phyloP scores from a whole-genome alignment of 495 filamentous ascomycete genomes.

The Talaromyces adpressus region DNA sequence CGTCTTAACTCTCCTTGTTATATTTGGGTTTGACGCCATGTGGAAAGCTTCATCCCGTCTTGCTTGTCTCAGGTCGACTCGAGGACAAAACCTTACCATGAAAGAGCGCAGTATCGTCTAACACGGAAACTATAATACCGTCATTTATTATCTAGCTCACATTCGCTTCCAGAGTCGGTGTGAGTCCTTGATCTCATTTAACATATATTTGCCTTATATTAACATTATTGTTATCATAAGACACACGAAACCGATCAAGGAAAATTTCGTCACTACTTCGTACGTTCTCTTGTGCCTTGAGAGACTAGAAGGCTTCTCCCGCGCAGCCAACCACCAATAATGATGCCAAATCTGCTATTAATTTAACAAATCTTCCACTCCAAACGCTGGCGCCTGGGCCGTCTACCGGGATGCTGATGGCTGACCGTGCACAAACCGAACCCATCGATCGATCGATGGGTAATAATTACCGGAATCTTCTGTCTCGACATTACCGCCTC shows the following conservation, averaged over 20 bases:
- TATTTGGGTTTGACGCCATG: not conserved
- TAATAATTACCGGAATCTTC: not conserved
- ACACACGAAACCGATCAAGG: not conserved
- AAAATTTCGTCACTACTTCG: not conserved
- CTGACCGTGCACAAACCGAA: not conserved
- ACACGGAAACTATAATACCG: not conserved
- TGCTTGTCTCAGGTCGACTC: not conserved
- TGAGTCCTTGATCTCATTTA: not conserved
- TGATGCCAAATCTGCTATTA: not conserved
- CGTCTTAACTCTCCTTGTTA: not conserved
- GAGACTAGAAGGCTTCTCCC: not conserved
- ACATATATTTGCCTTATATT: not conserved
- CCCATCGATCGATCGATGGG: not conserved
- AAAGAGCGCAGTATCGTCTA: not conserved
- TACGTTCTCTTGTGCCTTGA: not conserved
- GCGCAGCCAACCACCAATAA: not conserved
- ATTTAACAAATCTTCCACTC: not conserved
- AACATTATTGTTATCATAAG: not conserved
- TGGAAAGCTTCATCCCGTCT: not conserved
- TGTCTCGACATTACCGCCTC: not conserved
- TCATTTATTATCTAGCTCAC: not conserved
- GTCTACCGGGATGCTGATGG: not conserved
- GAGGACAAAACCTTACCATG: too few relatives aligned
- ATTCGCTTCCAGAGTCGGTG: not conserved
- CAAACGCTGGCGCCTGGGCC: not conserved